A percentile compares a stretch with the other conserved stretches of the same genome.
Conservation (phyloP, 129 eudicot species). For the Rutidosis leptorrhynchoides region DNA sequence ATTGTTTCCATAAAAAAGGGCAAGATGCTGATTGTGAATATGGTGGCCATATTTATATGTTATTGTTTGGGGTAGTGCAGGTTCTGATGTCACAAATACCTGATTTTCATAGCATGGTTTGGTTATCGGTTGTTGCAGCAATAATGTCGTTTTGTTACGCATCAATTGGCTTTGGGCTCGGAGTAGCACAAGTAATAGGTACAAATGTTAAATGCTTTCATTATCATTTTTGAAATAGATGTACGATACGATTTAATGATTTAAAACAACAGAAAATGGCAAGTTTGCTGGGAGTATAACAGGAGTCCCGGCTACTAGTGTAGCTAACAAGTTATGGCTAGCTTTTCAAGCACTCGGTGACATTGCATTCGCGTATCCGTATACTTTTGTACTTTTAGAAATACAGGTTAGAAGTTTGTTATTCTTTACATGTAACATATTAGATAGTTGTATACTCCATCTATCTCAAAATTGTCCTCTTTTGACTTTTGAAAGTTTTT, state of each 20-base stretch:
- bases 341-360: constrained; percentile 73
- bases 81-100: constrained; percentile 62
- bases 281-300: constrained; percentile 48
- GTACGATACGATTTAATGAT: neutral
- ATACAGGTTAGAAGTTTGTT: constrained; percentile 56
- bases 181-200: constrained; percentile 46
- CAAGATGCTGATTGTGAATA: constrained; percentile 41
- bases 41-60: constrained; percentile 39
- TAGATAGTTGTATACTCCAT: neutral
- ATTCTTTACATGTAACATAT: neutral
- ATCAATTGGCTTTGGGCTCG: constrained; percentile 60
- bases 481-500: too few relatives aligned
- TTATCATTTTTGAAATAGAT: neutral
- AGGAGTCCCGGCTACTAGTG: constrained; percentile 41
- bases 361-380: constrained; percentile 82
- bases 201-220: constrained; percentile 7
- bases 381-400: constrained; percentile 68
- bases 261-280: constrained; percentile 30
- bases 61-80: constrained; percentile 55
- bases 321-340: constrained; percentile 61
- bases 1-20: constrained; percentile 58
- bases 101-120: constrained; percentile 64
- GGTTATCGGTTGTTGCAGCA: constrained; percentile 61
- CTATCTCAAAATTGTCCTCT: too few relatives aligned
- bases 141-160: constrained; percentile 66